Evolutionary conservation across 768 basidiomycete genomes (phyloP).

Genomic region (Rhizopogon sp.): DNA sequence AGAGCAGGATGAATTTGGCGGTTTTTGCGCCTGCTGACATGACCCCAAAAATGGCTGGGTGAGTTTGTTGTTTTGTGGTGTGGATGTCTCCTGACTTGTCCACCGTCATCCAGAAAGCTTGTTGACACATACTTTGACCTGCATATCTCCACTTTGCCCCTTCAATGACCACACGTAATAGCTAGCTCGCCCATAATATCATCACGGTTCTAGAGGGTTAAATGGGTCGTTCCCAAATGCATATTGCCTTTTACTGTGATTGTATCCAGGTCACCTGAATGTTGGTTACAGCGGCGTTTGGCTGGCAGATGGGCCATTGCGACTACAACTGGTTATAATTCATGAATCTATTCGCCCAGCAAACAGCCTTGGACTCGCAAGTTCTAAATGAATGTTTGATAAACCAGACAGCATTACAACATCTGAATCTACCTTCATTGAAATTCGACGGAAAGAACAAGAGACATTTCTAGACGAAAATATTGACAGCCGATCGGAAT

Average conservation of each 20-base stretch:
- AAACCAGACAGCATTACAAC: not conserved
- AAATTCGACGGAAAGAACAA: not conserved
- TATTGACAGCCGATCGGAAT: not conserved
- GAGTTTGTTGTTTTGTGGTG: not conserved
- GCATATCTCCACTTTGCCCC: not conserved
- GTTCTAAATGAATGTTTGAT: not conserved
- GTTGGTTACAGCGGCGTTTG: not conserved
- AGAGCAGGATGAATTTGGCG: not conserved
- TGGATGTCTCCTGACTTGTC: not conserved
- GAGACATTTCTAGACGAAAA: not conserved
- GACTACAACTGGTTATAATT: not conserved
- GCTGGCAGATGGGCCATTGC: not conserved
- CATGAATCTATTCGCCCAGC: not conserved
- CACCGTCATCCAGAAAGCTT: not conserved
- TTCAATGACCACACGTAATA: not conserved
- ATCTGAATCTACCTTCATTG: not conserved
- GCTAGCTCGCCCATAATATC: constrained; percentile 3
- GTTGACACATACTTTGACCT: not conserved
- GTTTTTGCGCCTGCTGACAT: not conserved
- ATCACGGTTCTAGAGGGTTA: not conserved
- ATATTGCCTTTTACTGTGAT: not conserved
- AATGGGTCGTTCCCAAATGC: not conserved
- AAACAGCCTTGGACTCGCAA: not conserved
- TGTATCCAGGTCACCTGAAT: not conserved
- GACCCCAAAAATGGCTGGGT: not conserved